Percentiles rank a stretch among this genome's conserved stretches.
These are phyloP conservation scores for Podochytrium sp. DNA, from an alignment of 192 early-diverging fungal genomes.

Conservation along the genomic window DNA sequence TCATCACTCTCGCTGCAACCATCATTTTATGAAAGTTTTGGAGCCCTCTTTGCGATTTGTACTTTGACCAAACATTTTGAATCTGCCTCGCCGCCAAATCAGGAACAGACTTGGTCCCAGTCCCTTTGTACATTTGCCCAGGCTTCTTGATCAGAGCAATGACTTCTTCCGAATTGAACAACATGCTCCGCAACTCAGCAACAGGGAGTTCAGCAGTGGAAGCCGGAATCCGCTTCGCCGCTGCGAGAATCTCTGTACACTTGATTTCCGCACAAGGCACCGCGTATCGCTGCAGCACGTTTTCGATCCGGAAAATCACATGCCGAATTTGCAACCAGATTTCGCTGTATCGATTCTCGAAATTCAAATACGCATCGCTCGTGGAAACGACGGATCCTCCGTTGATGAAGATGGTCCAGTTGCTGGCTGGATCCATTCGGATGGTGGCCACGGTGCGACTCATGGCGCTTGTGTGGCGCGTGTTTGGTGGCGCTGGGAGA, in stretches of 20 bases:
- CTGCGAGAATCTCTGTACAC: neutral
- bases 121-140: constrained; percentile 20
- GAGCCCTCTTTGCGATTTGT: neutral
- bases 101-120: neutral
- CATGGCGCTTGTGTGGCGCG: constrained; percentile 17
- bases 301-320: constrained; percentile 13
- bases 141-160: constrained; percentile 11
- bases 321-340: constrained; percentile 26
- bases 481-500: neutral
- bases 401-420: constrained; percentile 34
- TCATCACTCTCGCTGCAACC: neutral
- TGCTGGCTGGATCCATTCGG: constrained; percentile 12
- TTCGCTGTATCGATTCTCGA: neutral
- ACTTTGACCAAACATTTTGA: constrained; percentile 2
- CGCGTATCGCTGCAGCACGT: constrained; percentile 3
- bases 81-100: constrained; percentile 22
- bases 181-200: neutral
- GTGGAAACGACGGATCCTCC: constrained; percentile 8
- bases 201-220: neutral
- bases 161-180: constrained; percentile 22
- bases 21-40: constrained; percentile 2
- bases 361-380: constrained; percentile 29
- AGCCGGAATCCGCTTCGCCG: constrained; percentile 8
- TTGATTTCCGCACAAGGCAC: constrained; percentile 31
- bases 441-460: neutral